Evolutionary conservation across 192 early-diverging fungal species (phyloP), one percentile per base, ranked within the genome.

Genomic region (Rhizoclosmatium sp.): DNA sequence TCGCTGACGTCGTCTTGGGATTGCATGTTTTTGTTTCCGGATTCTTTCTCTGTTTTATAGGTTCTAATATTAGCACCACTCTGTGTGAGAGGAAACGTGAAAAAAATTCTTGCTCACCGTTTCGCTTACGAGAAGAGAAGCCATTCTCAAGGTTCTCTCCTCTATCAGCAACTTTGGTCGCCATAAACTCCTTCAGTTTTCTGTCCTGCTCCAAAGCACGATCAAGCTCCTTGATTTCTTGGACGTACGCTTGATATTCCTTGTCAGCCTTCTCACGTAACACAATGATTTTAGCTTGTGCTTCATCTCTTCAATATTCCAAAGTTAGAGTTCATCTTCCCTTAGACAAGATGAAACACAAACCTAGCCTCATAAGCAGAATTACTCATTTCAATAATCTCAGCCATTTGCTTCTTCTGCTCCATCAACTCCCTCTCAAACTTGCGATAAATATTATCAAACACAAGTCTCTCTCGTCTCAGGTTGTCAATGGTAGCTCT

Each of bases 201-300:
- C 87, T 71, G 65, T 91, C 90, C 61, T 91, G 90, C 74, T 91
- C 90, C 58, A 89, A 73, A 2, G 81, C 78, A 40, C 90, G 77
- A 66, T 89, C 88, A 1, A 90, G 82, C 69, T 91, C 90, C 73
- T 91, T 91, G 60, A 91, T 86, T 78, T 91, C 90, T 61, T 89
- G 88, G 56, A 89, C 83, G 70, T 89, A 91, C 3, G 87, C 82
- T 79, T 91, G 90, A 67, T 89, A 87, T 72, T 91, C 90, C 47
- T 91, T 91, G 61, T 91, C 90, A 1, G 88, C 84, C 68, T 91
- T 91, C 83, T 91, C 90, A 12, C 85, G 51, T 40, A 89, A 71
- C 0, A 78, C 83, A 78, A 90, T 82, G 48, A 91, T 89, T 56
- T 83, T 83, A 14, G 88, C 77, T 75, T 91, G 90, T 2, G 90